Base-by-base conservation (phyloP, 2,329 filamentous ascomycete genomes). In the Cladosporium sp. region DNA sequence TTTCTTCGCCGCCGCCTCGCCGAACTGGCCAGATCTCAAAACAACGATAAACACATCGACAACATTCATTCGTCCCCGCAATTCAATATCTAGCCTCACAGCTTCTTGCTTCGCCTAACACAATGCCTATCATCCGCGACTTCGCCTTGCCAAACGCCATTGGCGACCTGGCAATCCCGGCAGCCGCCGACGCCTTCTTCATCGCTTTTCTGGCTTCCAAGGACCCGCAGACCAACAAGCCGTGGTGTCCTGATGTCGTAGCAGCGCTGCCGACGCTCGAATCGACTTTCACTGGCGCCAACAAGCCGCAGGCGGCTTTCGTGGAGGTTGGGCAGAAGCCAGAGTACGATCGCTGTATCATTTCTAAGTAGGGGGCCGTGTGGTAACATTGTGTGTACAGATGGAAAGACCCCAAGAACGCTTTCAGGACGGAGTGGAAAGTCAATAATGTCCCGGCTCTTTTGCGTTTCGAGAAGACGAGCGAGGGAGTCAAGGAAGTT, bases 161-260 rank as follows among this genome's bases (percentile, higher is more conserved):
- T 16, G 33, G 23, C 7, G 33, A 31, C 2, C 50, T 69, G 1
- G 53, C 57, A 21, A 6, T 66, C 26, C n/a, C 63, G 2, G 33
- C 46, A 31, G 21, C 57, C 37, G 31, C 37, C 18, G 23, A 62
- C 3, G 18, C 61, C 7, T 62, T 70, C n/a, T 70, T 70, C 66
- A 65, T 70, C 31, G 67, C 66, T 6, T 70, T 68, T 28, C 62
- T 70, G 4, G 68, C 69, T 2, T 69, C 69, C 5, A 67, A 65
- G 35, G 68, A 70, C 28, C 69, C 69, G 4, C 26, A 40, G 2
- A 70, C 69, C 2, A 52, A 60, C 4, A 58, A 62, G n/a, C 64
- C 69, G 11, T 70, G 69, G 69, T 70, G 69, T 63, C 69, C 69
- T 2, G 69, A 70, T 21, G 69, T 70, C 11, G 57, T 65, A 21